Evolutionary conservation across 768 basidiomycete genomes (phyloP).

Genomic region (Sporobolomyces roseus): DNA sequence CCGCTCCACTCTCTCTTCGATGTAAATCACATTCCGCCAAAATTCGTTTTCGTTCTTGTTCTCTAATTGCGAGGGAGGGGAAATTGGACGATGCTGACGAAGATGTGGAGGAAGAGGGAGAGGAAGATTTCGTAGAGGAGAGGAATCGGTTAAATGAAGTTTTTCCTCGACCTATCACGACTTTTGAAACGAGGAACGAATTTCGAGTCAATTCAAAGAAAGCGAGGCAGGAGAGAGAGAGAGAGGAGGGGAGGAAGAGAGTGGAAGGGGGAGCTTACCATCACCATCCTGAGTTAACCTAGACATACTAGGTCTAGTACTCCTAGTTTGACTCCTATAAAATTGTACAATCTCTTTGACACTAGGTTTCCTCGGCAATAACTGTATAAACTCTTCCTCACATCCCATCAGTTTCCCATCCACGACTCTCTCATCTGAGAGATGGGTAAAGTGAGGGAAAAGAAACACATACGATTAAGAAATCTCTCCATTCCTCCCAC

Average conservation of each 20-base stretch:
- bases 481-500: conserved; percentile 45
- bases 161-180: conserved; percentile 37
- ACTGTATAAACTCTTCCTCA: not conserved
- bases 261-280: conserved; percentile 14
- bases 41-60: not conserved
- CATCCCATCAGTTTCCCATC: not conserved
- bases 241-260: not conserved
- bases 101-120: not conserved
- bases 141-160: conserved; percentile 32
- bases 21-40: conserved; percentile 1
- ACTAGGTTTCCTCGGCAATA: conserved; percentile 40
- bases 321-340: conserved; percentile 31
- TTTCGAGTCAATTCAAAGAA: not conserved
- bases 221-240: not conserved
- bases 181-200: conserved; percentile 8
- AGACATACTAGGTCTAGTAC: conserved; percentile 35
- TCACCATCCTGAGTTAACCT: conserved; percentile 44
- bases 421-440: not conserved
- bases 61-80: not conserved
- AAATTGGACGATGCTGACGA: not conserved
- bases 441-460: not conserved
- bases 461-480: conserved; percentile 38
- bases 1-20: conserved; percentile 8
- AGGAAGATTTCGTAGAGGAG: not conserved
- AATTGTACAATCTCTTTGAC: conserved; percentile 42